Evolutionary conservation across 108 stramenopile genomes (phyloP), one percentile per base, ranked within the genome.

Genomic region (Phaeodactylum tricornutum): DNA sequence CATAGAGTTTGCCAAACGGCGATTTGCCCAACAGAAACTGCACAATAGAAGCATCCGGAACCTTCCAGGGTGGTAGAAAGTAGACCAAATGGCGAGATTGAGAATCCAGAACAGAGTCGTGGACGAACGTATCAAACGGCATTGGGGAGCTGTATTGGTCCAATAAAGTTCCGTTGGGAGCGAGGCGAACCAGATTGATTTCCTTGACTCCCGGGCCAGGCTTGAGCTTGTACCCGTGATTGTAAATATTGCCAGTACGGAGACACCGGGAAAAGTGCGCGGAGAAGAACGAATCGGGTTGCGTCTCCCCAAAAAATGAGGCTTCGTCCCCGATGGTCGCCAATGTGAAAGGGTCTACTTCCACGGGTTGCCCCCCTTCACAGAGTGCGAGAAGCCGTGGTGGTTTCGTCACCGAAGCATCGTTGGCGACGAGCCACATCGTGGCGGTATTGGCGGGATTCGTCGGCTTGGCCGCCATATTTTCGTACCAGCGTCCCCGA

Each of bases 361-460:
- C 33, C 15, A 69, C 45, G 4, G 68, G 68, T 42, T 57, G 41
- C 1, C 68, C 68, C 15, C 68, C 68, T 30, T 69, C 68, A 4
- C 53, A 54, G 12, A 69, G 27, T 5, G 68, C 68, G 29, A 51
- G 62, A 20, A 68, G 24, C 28, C 42, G 26, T 22, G 55, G 55
- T n/a, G n/a, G n/a, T n/a, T n/a, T n/a, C n/a, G n/a, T n/a, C n/a
- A n/a, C n/a, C n/a, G n/a, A n/a, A 2, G 16, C 25, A 9, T 27
- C 24, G 14, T 47, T 45, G 19, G 21, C 25, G 20, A 3, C 3
- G 19, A 62, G 1, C 38, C 44, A 57, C 62, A 59, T 63, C 12
- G 43, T 42, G 16, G 55, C 48, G 20, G 68, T 69, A 43, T 69
- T 69, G 0, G 62, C 35, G 8, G 68, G 68, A 53, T 61, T 69